A percentile compares a stretch with the other conserved stretches of the same genome.
These are phyloP conservation scores for Cladorrhinum sp. DNA, from an alignment of 2,329 filamentous ascomycete species.

Conservation along the genomic window DNA sequence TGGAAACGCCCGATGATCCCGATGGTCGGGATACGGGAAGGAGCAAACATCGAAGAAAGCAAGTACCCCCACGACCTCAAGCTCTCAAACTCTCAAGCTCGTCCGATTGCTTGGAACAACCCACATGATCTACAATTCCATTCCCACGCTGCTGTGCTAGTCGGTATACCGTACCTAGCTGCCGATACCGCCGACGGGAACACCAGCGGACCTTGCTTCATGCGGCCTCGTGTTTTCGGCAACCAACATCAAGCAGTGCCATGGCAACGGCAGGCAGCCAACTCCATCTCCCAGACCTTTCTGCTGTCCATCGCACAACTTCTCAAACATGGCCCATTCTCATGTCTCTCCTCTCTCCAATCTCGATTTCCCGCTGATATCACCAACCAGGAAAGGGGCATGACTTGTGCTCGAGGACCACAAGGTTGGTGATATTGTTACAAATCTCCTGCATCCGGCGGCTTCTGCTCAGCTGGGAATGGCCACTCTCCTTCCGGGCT, in stretches of 20 bases:
- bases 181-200: neutral
- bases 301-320: too few relatives aligned
- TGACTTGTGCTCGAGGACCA: slow-evolving; percentile 20
- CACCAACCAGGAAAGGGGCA: neutral
- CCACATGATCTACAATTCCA: too few relatives aligned
- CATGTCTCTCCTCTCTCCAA: too few relatives aligned
- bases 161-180: too few relatives aligned
- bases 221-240: neutral
- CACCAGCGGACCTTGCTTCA: neutral
- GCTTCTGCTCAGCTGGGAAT: neutral
- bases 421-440: slow-evolving; percentile 25
- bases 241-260: slow-evolving; percentile 5
- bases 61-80: slow-evolving; percentile 2
- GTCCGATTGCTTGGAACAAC: neutral
- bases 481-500: neutral
- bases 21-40: slow-evolving; percentile 1
- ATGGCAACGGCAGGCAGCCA: neutral
- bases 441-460: slow-evolving; percentile 11
- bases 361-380: neutral
- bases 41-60: neutral
- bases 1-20: neutral
- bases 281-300: neutral
- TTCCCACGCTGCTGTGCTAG: too few relatives aligned
- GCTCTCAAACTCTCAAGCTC: neutral
- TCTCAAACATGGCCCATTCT: too few relatives aligned